Conservation (phyloP, 768 basidiomycete genomes). For the Tulasnella sp. region DNA sequence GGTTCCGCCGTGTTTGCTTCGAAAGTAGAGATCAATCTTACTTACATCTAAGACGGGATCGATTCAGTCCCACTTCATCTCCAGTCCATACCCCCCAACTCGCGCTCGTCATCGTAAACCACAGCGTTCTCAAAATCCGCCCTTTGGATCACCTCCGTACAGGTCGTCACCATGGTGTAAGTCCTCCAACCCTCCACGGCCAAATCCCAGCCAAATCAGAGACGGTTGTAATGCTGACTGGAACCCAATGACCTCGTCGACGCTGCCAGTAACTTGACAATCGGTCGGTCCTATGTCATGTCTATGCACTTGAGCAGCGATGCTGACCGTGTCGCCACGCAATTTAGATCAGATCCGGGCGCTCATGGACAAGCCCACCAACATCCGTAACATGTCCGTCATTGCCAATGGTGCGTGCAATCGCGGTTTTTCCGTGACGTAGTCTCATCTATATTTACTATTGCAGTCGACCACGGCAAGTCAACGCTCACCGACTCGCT, state of each 20-base stretch:
- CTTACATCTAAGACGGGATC: conserved; percentile 10
- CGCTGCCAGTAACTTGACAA: conserved; percentile 72
- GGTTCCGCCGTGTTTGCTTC: conserved; percentile 12
- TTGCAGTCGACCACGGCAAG: conserved; percentile 98
- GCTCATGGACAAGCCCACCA: conserved; percentile 86
- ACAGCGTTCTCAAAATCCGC: conserved; percentile 20
- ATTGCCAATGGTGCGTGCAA: conserved; percentile 74
- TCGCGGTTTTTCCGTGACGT: conserved; percentile 25
- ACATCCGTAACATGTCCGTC: conserved; percentile 94
- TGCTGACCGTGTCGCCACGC: conserved; percentile 17
- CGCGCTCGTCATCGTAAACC: conserved; percentile 19
- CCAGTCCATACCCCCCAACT: conserved; percentile 2
- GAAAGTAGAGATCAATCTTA: conserved; percentile 10
- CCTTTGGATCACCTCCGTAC: conserved; percentile 31
- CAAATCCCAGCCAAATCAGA: background rate
- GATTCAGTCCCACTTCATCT: conserved; percentile 13
- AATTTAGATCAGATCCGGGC: conserved; percentile 72
- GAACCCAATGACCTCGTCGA: background rate
- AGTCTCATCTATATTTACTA: background rate
- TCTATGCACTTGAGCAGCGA: background rate
- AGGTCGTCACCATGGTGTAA: conserved; percentile 74
- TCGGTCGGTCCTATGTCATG: conserved; percentile 51
- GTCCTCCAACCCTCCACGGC: conserved; percentile 37
- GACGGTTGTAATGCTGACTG: conserved; percentile 15
- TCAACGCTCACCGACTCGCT: conserved; percentile 98